These are phyloP conservation scores for Fagopyrum homotropicum DNA, from an alignment of 148 eudicot species.

Conservation along the genomic window DNA sequence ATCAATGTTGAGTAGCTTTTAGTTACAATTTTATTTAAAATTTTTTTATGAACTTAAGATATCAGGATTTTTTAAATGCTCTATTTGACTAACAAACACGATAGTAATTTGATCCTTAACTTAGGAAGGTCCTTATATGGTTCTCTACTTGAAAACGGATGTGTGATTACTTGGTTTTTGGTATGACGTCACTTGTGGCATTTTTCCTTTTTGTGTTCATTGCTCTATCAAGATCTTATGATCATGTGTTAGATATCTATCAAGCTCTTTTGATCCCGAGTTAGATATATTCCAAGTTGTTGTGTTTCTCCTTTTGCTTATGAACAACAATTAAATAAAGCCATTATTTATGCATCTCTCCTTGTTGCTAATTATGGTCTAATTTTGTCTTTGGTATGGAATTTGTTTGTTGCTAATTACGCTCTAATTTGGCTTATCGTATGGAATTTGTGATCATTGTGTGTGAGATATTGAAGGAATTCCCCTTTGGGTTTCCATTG, in stretches of 20 bases:
- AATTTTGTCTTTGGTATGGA: too few species aligned
- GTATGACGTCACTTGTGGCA: not conserved
- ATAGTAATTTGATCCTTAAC: too few species aligned
- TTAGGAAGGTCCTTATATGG: not conserved
- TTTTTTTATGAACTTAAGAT: not conserved
- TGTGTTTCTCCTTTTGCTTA: not conserved
- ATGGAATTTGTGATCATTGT: too few species aligned
- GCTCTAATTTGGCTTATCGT: too few species aligned
- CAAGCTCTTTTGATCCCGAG: too few species aligned
- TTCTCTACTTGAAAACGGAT: not conserved
- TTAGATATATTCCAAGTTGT: not conserved
- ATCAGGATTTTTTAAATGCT: not conserved
- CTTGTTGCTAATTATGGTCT: too few species aligned
- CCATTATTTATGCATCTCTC: too few species aligned
- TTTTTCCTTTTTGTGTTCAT: not conserved
- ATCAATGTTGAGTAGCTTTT: slow-evolving; percentile 2
- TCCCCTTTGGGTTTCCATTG: too few species aligned
- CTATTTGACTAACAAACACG: not conserved
- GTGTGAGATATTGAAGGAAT: too few species aligned
- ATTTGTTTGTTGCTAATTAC: too few species aligned
- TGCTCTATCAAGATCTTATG: not conserved
- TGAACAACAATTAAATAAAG: too few species aligned
- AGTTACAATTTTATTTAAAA: not conserved
- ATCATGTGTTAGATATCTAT: not conserved
- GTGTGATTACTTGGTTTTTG: not conserved